Conservation (phyloP, 2,329 filamentous ascomycete species). For the Paraconiothyrium sp. region DNA sequence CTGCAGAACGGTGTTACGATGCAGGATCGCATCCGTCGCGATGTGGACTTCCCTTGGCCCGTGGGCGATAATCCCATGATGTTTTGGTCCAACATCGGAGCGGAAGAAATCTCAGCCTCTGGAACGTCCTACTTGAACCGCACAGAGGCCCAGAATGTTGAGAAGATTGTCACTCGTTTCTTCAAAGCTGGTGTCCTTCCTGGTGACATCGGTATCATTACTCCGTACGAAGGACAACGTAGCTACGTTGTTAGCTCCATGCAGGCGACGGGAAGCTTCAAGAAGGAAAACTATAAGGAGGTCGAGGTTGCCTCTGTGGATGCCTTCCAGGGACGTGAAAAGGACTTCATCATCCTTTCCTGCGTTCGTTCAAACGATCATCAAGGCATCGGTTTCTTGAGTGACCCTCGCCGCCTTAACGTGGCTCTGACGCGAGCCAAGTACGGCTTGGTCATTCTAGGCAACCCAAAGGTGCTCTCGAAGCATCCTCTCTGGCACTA, state of each 20-base stretch:
- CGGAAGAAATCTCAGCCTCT: conserved; percentile 97
- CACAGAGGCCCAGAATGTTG: conserved; percentile 95
- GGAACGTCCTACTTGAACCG: conserved; percentile 98
- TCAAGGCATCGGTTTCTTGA: conserved; percentile 98
- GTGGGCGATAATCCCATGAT: conserved; percentile 96
- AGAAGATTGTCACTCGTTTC: conserved; percentile 98
- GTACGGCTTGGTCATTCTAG: conserved; percentile 94
- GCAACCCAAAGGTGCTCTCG: conserved; percentile 95
- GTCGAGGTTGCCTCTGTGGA: conserved; percentile 98
- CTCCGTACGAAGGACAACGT: conserved; percentile 96
- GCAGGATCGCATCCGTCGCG: conserved; percentile 84
- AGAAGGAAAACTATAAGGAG: conserved; percentile 98
- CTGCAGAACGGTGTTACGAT: conserved; percentile 96
- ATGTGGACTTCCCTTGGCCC: conserved; percentile 98
- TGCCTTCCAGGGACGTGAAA: conserved; percentile 98
- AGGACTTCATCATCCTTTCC: conserved; percentile 97
- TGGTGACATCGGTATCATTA: conserved; percentile 94
- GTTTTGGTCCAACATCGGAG: conserved; percentile 99
- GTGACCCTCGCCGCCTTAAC: conserved; percentile 95
- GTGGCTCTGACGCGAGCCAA: conserved; percentile 97
- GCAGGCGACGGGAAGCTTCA: conserved; percentile 96
- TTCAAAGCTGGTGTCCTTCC: conserved; percentile 99
- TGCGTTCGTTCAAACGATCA: conserved; percentile 99
- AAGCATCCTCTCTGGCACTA: conserved; percentile 99
- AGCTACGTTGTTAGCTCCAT: conserved; percentile 99